phyloP scores from a whole-genome alignment of 2,329 filamentous ascomycete species.

The Exophiala dermatitidis region DNA sequence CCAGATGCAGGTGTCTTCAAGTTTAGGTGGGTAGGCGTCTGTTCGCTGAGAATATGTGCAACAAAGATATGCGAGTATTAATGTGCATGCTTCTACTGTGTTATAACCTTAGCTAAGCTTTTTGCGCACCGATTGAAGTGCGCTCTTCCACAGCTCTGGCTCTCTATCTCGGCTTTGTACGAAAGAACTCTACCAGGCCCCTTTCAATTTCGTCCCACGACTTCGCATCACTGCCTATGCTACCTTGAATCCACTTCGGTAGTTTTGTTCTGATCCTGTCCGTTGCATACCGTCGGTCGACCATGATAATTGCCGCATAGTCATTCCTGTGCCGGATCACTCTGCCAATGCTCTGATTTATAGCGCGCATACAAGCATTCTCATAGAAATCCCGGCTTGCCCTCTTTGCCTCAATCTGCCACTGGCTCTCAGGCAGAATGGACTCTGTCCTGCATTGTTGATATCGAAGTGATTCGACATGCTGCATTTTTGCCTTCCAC shows the following conservation, averaged over 20 bases:
- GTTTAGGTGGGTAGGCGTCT: too few relatives aligned
- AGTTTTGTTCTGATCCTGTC: slow-evolving; percentile 69
- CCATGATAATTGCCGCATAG: slow-evolving; percentile 81
- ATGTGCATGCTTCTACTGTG: too few relatives aligned
- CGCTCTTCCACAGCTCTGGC: background rate
- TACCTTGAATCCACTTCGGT: slow-evolving; percentile 78
- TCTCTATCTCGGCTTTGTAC: slow-evolving; percentile 2
- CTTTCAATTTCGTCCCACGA: slow-evolving; percentile 55
- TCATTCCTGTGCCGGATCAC: slow-evolving; percentile 83
- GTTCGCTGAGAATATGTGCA: too few relatives aligned
- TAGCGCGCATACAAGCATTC: slow-evolving; percentile 91
- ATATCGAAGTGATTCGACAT: slow-evolving; percentile 55
- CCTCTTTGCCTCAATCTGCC: slow-evolving; percentile 34
- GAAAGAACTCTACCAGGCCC: slow-evolving; percentile 51
- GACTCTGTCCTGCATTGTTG: slow-evolving; percentile 18
- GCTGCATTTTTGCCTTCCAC: slow-evolving; percentile 86
- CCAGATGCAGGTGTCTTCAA: too few relatives aligned
- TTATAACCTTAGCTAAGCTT: too few relatives aligned
- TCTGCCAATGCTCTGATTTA: slow-evolving; percentile 92
- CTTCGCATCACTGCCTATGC: slow-evolving; percentile 50
- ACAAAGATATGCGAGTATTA: too few relatives aligned
- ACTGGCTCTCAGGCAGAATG: slow-evolving; percentile 11
- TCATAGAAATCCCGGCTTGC: slow-evolving; percentile 76
- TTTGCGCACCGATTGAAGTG: too few relatives aligned
- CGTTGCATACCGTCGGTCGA: slow-evolving; percentile 72